Evolutionary conservation across 768 basidiomycete genomes (phyloP).

Genomic region (Coprinellus aureogranulatus): DNA sequence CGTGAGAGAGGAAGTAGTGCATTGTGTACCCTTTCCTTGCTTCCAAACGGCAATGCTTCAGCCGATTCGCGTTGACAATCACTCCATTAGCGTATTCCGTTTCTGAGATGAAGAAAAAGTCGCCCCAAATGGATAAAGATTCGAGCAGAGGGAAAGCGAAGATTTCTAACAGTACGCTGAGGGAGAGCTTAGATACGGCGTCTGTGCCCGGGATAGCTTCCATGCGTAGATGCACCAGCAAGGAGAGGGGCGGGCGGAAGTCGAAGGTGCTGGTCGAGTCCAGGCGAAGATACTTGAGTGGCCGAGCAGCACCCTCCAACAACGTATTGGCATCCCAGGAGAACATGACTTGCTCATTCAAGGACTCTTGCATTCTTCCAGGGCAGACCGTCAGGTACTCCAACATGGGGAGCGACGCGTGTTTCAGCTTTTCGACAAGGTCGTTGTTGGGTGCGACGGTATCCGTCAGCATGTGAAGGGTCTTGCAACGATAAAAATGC

Average conservation of each 20-base stretch:
- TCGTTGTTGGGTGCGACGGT: not conserved
- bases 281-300: slow-evolving; percentile 14
- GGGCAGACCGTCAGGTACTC: slow-evolving; percentile 13
- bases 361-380: not conserved
- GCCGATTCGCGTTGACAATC: slow-evolving; percentile 9
- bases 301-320: slow-evolving; percentile 16
- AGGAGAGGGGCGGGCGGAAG: slow-evolving; percentile 14
- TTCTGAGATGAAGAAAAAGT: not conserved
- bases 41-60: slow-evolving; percentile 16
- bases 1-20: slow-evolving; percentile 9
- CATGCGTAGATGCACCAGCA: slow-evolving; percentile 17
- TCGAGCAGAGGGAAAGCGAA: slow-evolving; percentile 13
- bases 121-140: slow-evolving; percentile 16
- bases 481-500: slow-evolving; percentile 15
- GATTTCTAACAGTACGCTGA: slow-evolving; percentile 9
- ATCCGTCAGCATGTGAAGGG: slow-evolving; percentile 13
- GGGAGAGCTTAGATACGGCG: not conserved
- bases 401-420: slow-evolving; percentile 13
- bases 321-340: slow-evolving; percentile 8
- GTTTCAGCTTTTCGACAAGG: not conserved
- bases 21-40: not conserved
- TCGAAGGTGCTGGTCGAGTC: slow-evolving; percentile 6
- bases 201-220: slow-evolving; percentile 7
- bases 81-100: not conserved
- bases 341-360: not conserved